Evolutionary conservation across 495 filamentous ascomycete genomes (phyloP).

Genomic region (Penicillium tannophilum): DNA sequence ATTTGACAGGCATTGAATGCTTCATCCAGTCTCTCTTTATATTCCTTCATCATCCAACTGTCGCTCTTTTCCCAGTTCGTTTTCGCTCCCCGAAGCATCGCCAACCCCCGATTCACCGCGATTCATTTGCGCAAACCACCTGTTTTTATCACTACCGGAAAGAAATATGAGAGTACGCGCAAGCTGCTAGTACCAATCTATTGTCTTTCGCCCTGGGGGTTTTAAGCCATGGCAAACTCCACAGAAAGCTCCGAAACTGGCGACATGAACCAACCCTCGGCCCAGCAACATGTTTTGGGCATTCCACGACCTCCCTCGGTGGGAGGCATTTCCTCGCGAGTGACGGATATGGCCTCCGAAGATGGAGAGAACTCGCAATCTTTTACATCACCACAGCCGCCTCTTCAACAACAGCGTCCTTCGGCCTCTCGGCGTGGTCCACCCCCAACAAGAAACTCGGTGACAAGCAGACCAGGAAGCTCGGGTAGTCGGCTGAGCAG

Average conservation of each 20-base stretch:
- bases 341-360: constrained; percentile 73
- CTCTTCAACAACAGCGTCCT: constrained; percentile 47
- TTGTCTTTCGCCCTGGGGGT: neutral
- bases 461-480: constrained; percentile 57
- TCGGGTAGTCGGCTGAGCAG: constrained; percentile 74
- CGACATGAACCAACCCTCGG: constrained; percentile 26
- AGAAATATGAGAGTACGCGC: constrained; percentile 1
- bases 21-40: neutral
- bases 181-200: neutral
- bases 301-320: constrained; percentile 50
- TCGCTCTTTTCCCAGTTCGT: neutral
- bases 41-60: neutral
- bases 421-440: constrained; percentile 54
- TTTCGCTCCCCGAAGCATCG: neutral
- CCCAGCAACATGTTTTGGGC: constrained; percentile 38
- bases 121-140: neutral
- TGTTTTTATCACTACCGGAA: neutral
- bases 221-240: constrained; percentile 30
- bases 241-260: constrained; percentile 29
- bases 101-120: neutral
- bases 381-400: constrained; percentile 42
- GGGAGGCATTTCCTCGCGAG: constrained; percentile 76
- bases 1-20: neutral
- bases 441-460: constrained; percentile 40
- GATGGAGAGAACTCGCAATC: constrained; percentile 50